These are phyloP conservation scores for Akanthomyces uredinophilus DNA, from an alignment of 2,329 filamentous ascomycete species.

Conservation along the genomic window DNA sequence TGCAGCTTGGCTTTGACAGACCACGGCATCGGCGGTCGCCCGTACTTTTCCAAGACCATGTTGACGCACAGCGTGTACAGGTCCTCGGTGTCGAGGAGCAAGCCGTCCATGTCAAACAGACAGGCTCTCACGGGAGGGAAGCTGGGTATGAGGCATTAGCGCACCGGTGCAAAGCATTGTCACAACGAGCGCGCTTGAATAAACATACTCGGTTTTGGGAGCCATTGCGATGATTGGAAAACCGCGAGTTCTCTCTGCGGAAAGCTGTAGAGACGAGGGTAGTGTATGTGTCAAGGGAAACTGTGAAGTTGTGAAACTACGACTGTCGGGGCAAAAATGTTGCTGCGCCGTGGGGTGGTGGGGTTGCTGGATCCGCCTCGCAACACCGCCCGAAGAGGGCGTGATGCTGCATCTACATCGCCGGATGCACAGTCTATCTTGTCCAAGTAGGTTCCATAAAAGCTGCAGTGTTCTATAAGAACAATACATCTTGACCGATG, in stretches of 20 bases:
- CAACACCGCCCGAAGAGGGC: background rate
- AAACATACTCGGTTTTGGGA: slow-evolving; percentile 40
- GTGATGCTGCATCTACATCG: slow-evolving; percentile 1
- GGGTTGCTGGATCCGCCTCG: slow-evolving; percentile 1
- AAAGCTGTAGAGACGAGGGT: background rate
- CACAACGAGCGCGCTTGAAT: background rate
- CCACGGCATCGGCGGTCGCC: slow-evolving; percentile 77
- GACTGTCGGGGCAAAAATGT: background rate
- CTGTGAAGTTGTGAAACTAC: background rate
- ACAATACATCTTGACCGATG: background rate
- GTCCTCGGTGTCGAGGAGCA: slow-evolving; percentile 91
- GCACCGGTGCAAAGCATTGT: background rate
- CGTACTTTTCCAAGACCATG: slow-evolving; percentile 69
- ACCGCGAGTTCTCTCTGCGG: background rate
- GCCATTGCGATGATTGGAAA: slow-evolving; percentile 30
- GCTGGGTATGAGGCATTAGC: slow-evolving; percentile 35
- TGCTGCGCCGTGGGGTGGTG: background rate
- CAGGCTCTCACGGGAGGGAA: slow-evolving; percentile 81
- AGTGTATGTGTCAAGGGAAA: background rate
- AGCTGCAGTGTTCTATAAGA: background rate
- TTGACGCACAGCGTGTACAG: slow-evolving; percentile 82
- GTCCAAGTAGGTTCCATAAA: background rate
- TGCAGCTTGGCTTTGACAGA: slow-evolving; percentile 83
- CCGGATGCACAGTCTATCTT: background rate
- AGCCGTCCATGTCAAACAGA: slow-evolving; percentile 98